Conservation (phyloP, 306 rosid genomes). For the Sphenostylis stenocarpa region DNA sequence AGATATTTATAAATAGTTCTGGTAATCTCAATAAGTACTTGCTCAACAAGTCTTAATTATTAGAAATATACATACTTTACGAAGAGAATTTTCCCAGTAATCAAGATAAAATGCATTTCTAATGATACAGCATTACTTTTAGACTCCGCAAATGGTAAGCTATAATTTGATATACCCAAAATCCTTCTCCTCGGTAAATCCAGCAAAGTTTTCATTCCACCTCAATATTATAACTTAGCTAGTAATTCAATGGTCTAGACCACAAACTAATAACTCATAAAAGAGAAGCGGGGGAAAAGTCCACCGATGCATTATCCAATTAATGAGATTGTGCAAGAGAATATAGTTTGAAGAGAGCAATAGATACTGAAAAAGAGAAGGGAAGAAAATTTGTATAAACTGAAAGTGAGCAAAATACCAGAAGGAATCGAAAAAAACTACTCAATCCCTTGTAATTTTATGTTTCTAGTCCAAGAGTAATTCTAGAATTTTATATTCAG, state of each 20-base stretch:
- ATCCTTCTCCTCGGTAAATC: background rate
- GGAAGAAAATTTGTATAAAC: too few relatives aligned
- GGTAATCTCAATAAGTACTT: background rate
- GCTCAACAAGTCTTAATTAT: background rate
- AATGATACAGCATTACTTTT: background rate
- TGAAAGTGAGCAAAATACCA: too few relatives aligned
- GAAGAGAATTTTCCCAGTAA: background rate
- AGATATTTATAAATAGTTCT: background rate
- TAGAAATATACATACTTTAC: background rate
- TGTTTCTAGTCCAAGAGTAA: too few relatives aligned
- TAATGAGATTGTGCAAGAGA: background rate
- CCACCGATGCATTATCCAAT: background rate
- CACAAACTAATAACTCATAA: background rate
- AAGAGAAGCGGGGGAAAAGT: background rate
- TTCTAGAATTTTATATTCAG: too few relatives aligned
- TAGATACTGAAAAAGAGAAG: background rate
- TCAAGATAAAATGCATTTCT: background rate
- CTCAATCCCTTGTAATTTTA: too few relatives aligned
- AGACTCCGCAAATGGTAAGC: background rate
- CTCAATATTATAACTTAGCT: background rate
- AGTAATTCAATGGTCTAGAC: background rate
- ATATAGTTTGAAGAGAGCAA: slow-evolving; percentile 3
- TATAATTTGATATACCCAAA: background rate
- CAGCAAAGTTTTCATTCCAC: background rate
- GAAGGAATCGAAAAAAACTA: too few relatives aligned